Base-by-base conservation (phyloP, 352 stramenopile genomes). In the Pythium biforme region DNA sequence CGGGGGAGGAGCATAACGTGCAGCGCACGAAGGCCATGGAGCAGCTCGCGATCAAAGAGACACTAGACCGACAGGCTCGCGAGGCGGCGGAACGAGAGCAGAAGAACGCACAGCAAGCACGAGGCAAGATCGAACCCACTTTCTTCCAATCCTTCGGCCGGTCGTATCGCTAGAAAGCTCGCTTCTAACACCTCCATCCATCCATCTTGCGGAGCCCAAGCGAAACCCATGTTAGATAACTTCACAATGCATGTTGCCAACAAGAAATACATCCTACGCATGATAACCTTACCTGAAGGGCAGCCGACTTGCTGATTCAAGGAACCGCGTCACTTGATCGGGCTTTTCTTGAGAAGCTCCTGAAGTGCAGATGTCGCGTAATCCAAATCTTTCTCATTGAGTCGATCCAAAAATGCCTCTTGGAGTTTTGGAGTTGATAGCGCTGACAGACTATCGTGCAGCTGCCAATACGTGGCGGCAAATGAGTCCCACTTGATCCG, bases 81-180 rank as follows among this genome's bases (percentile, higher is more conserved):
- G 75, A 92, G 47, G 74, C 72, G 23, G 68, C 73, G 3, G 71
- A 85, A 27, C 79, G 84, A 34, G 84, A 90, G 58, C 76, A 77
- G 62, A 56, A 62, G 23, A 84, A 88, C 39, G 67, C 66, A 1
- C 72, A 83, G 19, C 72, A 73, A 31, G 74, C 80, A 39, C 76
- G 70, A 15, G 80, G 82, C 26, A 84, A 86, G 54, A 83, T 91
- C 26, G 80, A 93, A 50, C 69, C 74, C n/a, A 66, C 66, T 4
- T 93, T 93, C 65, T 93, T 93, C 66, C 76, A 88, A 52, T 66
- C 58, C 27, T 93, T 93, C 50, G 84, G 81, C 27, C 72, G 71
- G 27, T 91, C 84, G n/a, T 93, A 90, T 69, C 81, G 84, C 75
- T 93, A 74, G 43, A 37, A 14, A 4, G 9, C 34, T 43, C 9